phyloP scores from a whole-genome alignment of 768 basidiomycete genomes.

The Russula compacta region DNA sequence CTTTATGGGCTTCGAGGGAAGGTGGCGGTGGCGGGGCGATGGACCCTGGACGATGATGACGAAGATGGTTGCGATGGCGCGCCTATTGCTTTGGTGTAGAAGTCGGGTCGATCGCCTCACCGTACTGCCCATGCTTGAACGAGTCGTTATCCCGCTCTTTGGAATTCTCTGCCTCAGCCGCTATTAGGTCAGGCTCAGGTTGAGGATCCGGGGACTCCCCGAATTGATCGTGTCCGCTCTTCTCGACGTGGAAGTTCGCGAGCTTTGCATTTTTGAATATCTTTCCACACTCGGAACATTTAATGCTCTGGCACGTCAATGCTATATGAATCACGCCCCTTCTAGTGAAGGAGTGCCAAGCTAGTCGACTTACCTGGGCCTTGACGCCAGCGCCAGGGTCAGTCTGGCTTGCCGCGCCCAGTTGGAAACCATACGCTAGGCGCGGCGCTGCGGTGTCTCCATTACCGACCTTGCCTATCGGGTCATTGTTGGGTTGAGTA shows the following conservation, averaged over 20 bases:
- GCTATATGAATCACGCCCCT: background rate
- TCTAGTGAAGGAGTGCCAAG: background rate
- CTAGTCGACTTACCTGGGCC: constrained; percentile 46
- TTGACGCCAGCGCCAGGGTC: constrained; percentile 36
- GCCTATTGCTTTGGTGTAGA: constrained; percentile 74
- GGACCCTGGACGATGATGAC: background rate
- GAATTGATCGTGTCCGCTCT: constrained; percentile 91
- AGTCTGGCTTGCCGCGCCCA: constrained; percentile 29
- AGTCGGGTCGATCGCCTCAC: constrained; percentile 58
- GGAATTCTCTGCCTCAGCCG: constrained; percentile 45
- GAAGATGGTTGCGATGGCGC: background rate
- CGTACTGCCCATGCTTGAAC: constrained; percentile 58
- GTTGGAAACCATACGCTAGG: constrained; percentile 34
- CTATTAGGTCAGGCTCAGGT: constrained; percentile 25
- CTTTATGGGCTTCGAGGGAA: background rate
- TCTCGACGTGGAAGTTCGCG: constrained; percentile 90
- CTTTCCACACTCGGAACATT: constrained; percentile 78
- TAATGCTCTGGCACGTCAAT: constrained; percentile 52
- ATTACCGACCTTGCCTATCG: constrained; percentile 59
- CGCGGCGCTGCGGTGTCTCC: constrained; percentile 61
- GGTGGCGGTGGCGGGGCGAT: no score
- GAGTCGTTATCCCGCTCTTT: constrained; percentile 71
- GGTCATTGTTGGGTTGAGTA: constrained; percentile 19
- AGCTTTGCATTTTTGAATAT: constrained; percentile 78
- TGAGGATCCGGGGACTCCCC: constrained; percentile 54